These are phyloP conservation scores for Starmerella scarabaei DNA, from an alignment of 805 yeast species.

Conservation along the genomic window DNA sequence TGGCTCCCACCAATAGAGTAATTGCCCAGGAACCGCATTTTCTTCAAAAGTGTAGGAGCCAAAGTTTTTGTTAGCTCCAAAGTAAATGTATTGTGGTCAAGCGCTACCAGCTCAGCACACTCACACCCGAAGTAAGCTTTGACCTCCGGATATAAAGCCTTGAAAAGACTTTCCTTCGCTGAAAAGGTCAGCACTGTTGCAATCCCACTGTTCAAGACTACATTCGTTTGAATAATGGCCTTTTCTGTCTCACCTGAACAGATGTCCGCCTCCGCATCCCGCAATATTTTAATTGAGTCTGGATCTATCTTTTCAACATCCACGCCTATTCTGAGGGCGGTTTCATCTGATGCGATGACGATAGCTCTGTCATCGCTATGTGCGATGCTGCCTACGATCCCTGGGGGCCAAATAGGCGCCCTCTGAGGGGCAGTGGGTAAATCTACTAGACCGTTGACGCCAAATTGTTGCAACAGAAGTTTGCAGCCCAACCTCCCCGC, in stretches of 20 bases:
- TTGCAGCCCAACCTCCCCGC: constrained; percentile 12
- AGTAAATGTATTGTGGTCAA: neutral
- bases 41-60: neutral
- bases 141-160: constrained; percentile 8
- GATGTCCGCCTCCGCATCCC: neutral
- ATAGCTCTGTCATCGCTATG: constrained; percentile 6
- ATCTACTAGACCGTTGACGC: neutral
- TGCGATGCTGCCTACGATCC: constrained; percentile 8
- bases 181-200: constrained; percentile 6
- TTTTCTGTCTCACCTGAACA: constrained; percentile 1
- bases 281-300: neutral
- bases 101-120: constrained; percentile 1
- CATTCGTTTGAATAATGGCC: neutral
- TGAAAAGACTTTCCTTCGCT: constrained; percentile 13
- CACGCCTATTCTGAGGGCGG: constrained; percentile 4
- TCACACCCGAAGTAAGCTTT: constrained; percentile 9
- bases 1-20: neutral
- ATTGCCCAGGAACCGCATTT: neutral
- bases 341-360: neutral
- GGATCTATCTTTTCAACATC: constrained; percentile 7
- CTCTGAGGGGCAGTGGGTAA: constrained; percentile 1
- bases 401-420: constrained; percentile 10
- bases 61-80: neutral
- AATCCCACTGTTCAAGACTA: neutral
- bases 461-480: neutral